phyloP scores from a whole-genome alignment of 2,329 filamentous ascomycete species.

The Penicillium brevicompactum region DNA sequence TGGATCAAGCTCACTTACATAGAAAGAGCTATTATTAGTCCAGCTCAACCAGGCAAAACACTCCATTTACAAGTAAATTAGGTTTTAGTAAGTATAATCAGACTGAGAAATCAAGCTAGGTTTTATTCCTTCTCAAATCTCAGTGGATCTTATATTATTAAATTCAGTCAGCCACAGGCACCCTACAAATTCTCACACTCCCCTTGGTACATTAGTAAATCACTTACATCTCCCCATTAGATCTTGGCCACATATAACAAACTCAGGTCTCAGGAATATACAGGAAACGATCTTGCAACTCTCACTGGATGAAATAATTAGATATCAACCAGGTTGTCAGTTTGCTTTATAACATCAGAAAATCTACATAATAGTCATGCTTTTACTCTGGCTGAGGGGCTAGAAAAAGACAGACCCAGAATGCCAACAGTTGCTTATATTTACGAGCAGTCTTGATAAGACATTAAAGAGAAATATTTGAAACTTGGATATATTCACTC shows the following conservation, averaged over 20 bases:
- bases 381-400: too few relatives aligned
- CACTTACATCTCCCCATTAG: neutral
- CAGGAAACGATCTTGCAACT: conserved; percentile 1
- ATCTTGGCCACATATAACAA: neutral
- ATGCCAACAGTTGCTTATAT: neutral
- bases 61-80: neutral
- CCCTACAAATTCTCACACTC: neutral
- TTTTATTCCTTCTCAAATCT: neutral
- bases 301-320: neutral
- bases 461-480: too few relatives aligned
- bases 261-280: neutral
- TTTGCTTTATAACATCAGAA: too few relatives aligned
- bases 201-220: neutral
- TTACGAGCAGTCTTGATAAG: too few relatives aligned
- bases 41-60: neutral
- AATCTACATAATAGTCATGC: too few relatives aligned
- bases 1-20: neutral
- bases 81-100: conserved; percentile 1
- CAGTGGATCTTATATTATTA: neutral
- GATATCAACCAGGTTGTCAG: too few relatives aligned
- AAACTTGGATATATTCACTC: too few relatives aligned
- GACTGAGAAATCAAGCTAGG: neutral
- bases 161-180: neutral
- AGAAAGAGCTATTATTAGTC: neutral
- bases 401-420: too few relatives aligned